Evolutionary conservation across 1,284 basidiomycete genomes (phyloP).

Genomic region (Malassezia caprae): DNA sequence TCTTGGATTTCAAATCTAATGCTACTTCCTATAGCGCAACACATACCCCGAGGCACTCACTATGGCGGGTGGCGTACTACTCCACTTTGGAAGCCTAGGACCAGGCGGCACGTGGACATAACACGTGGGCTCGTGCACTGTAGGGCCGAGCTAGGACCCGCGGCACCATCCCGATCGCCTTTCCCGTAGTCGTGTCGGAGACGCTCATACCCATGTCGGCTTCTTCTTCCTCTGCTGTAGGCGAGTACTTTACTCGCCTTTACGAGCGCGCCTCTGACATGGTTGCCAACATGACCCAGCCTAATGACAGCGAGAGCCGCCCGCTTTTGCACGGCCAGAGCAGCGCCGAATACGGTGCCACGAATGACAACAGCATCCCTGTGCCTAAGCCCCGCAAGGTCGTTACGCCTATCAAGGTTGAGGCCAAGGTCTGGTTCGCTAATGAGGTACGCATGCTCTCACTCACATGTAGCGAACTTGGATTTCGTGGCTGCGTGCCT

Average conservation of each 20-base stretch:
- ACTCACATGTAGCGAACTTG: conserved; percentile 53
- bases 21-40: background rate
- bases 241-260: background rate
- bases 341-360: conserved; percentile 16
- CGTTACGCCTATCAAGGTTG: conserved; percentile 38
- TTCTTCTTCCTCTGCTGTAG: background rate
- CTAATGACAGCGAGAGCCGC: background rate
- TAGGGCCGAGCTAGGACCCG: background rate
- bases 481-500: conserved; percentile 80
- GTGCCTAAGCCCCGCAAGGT: conserved; percentile 53
- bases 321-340: conserved; percentile 15
- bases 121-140: background rate
- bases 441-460: conserved; percentile 48
- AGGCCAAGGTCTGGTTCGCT: conserved; percentile 48
- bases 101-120: background rate
- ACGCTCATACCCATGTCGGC: background rate
- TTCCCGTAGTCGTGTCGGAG: background rate
- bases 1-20: conserved; percentile 46
- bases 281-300: background rate
- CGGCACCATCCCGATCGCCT: background rate
- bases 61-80: background rate
- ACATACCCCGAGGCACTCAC: background rate
- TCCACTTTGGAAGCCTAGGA: background rate
- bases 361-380: conserved; percentile 15
- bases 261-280: conserved; percentile 9